Evolutionary conservation across 2,329 filamentous ascomycete species (phyloP), one percentile per base, ranked within the genome.

Genomic region (Verticillium klebahnii): DNA sequence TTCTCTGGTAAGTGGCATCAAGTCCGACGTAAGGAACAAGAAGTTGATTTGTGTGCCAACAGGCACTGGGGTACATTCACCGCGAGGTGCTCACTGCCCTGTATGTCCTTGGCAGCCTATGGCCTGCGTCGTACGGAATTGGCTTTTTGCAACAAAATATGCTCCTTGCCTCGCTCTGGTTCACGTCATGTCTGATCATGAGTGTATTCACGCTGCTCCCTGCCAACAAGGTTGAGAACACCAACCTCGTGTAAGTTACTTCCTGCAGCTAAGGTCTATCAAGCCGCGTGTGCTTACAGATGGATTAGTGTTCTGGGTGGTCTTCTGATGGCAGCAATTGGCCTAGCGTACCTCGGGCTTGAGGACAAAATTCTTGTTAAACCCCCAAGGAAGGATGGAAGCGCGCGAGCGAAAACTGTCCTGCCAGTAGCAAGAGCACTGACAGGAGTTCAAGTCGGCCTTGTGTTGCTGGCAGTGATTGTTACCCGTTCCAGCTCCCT

Each of bases 61-160:
- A 95, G 91, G 93, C 95, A 25, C 82, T 96, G 77, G 93, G 92
- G 58, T 99, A 99, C 73, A 96, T 96, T 61, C 85, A 94, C 68
- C 89, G 95, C 50, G 90, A 97, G 71, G 87, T 98, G 29, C 89
- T 96, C 68, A 97, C 94, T 0, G 78, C 86, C 1, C 85, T 94
- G 61, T 99, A 93, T 70, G 69, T 93, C 31, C 67, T 93, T 3
- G 93, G 86, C 3, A 85, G 88, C 1, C 80, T 90, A 54, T 99
- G 93, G 91, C 95, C 95, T 0, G 67, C 83, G 0, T 80, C 87
- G 0, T 90, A 95, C 67, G 94, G 95, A 0, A 69, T 83, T 31
- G 80, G 81, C 0, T 98, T 99, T 69, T 67, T 97, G 9, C 81
- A 78, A 59, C 77, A 84, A 31, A 89, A 98, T 70, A 71, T 78